A percentile compares a stretch with the other conserved stretches of the same genome.
Evolutionary conservation across 768 basidiomycete genomes (phyloP).

Genomic region (Gloeostereum incarnatum): DNA sequence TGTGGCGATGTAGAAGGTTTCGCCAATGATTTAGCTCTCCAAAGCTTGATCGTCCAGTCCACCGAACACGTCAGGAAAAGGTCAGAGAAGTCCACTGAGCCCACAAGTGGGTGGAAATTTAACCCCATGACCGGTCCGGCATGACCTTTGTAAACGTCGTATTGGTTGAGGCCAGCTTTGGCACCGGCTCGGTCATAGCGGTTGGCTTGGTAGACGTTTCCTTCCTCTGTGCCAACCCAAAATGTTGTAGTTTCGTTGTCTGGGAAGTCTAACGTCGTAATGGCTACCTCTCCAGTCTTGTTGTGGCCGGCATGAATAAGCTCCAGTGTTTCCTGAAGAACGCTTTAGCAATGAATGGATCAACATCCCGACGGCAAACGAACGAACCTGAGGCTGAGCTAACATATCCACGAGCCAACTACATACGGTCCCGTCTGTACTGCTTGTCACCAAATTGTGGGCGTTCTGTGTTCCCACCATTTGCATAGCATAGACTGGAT

Average conservation of each 20-base stretch:
- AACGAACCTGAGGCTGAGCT: constrained; percentile 83
- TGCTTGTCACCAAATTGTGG: constrained; percentile 93
- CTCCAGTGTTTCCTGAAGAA: constrained; percentile 80
- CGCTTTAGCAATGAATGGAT: neutral
- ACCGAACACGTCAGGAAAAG: constrained; percentile 88
- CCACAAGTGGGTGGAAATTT: constrained; percentile 87
- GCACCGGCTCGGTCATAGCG: constrained; percentile 94
- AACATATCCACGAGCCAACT: constrained; percentile 99
- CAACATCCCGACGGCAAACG: neutral
- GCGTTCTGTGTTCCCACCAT: constrained; percentile 99
- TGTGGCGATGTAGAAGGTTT: constrained; percentile 60
- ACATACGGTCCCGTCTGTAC: constrained; percentile 95
- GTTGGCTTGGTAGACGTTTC: constrained; percentile 93
- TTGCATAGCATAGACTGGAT: constrained; percentile 97
- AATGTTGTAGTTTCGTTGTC: constrained; percentile 95
- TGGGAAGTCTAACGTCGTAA: constrained; percentile 90
- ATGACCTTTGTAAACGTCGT: constrained; percentile 90
- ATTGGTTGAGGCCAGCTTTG: constrained; percentile 91
- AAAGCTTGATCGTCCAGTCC: constrained; percentile 98
- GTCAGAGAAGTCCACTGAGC: constrained; percentile 92
- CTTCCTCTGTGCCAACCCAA: constrained; percentile 98
- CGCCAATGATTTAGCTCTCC: constrained; percentile 74
- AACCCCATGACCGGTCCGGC: constrained; percentile 90
- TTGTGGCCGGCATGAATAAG: constrained; percentile 84
- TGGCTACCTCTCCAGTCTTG: constrained; percentile 95